Conservation (phyloP, 2,329 filamentous ascomycete genomes). For the Rhynchosporium graminicola region DNA sequence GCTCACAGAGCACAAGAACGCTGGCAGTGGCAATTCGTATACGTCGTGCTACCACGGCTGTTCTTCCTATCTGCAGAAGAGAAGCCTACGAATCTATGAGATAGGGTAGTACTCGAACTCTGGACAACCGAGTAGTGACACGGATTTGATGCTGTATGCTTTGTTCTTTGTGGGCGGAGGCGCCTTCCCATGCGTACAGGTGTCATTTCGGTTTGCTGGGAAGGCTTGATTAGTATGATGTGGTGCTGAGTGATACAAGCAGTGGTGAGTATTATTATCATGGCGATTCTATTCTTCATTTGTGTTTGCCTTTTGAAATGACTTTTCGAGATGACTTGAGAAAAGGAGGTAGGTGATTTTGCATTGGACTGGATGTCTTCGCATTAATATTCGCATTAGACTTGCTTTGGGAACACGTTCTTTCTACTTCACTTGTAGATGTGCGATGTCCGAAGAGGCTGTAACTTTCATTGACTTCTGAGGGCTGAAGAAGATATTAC, state of each 20-base stretch:
- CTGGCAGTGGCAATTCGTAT: constrained; percentile 5
- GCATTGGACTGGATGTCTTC: too few species aligned
- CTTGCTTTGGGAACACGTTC: too few species aligned
- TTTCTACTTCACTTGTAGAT: too few species aligned
- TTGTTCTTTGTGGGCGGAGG: not conserved
- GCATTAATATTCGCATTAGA: too few species aligned
- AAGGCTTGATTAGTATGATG: not conserved
- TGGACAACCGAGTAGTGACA: not conserved
- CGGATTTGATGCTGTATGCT: not conserved
- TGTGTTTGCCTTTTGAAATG: too few species aligned
- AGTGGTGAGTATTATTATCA: not conserved
- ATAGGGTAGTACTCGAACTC: not conserved
- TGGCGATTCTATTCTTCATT: not conserved
- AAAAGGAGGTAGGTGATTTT: too few species aligned
- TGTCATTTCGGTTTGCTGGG: constrained; percentile 10
- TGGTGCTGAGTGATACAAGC: not conserved
- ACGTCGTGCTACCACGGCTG: constrained; percentile 6
- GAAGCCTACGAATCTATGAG: not conserved
- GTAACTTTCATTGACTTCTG: too few species aligned
- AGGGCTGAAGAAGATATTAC: too few species aligned
- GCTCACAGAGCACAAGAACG: not conserved
- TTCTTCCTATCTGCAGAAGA: not conserved
- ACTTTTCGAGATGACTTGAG: too few species aligned
- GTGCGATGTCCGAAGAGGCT: too few species aligned
- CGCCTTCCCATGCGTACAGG: not conserved